These are phyloP conservation scores for Diutina ranongensis DNA, from an alignment of 1,139 yeast genomes.

Conservation along the genomic window DNA sequence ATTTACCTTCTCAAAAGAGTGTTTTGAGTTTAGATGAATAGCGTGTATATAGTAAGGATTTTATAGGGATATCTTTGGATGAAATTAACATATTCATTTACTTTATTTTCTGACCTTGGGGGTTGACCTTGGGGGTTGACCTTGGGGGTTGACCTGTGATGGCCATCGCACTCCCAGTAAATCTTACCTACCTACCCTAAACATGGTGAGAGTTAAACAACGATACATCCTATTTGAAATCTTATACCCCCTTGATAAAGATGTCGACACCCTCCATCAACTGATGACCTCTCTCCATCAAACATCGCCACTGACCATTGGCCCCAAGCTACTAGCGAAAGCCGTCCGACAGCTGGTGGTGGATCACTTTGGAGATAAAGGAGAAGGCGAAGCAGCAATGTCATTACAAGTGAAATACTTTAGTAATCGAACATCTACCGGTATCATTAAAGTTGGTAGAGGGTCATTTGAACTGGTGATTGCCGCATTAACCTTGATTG, in stretches of 20 bases:
- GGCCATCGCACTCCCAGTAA: too few species aligned
- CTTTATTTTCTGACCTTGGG: too few species aligned
- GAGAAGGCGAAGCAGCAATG: slow-evolving; percentile 54
- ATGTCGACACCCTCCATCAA: slow-evolving; percentile 2
- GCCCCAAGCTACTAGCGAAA: slow-evolving; percentile 35
- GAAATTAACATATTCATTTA: too few species aligned
- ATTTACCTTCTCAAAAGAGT: slow-evolving; percentile 54
- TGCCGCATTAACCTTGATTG: slow-evolving; percentile 62
- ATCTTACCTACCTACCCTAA: neutral
- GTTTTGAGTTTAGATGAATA: slow-evolving; percentile 50
- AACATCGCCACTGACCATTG: slow-evolving; percentile 34
- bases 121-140: too few species aligned
- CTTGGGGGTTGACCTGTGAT: too few species aligned
- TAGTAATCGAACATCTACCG: slow-evolving; percentile 72
- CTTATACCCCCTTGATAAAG: slow-evolving; percentile 41
- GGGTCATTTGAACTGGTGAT: slow-evolving; percentile 52
- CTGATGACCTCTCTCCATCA: slow-evolving; percentile 37
- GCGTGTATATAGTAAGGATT: too few species aligned
- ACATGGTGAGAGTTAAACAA: slow-evolving; percentile 81
- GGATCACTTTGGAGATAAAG: slow-evolving; percentile 66
- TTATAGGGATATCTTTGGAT: too few species aligned
- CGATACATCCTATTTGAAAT: slow-evolving; percentile 76
- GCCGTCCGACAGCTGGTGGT: slow-evolving; percentile 43
- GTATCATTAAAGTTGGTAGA: slow-evolving; percentile 69
- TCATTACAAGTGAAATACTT: slow-evolving; percentile 67